A percentile compares a stretch with the other conserved stretches of the same genome.
Evolutionary conservation across 1,284 basidiomycete genomes (phyloP).

Genomic region (Fistulinella staudtii): DNA sequence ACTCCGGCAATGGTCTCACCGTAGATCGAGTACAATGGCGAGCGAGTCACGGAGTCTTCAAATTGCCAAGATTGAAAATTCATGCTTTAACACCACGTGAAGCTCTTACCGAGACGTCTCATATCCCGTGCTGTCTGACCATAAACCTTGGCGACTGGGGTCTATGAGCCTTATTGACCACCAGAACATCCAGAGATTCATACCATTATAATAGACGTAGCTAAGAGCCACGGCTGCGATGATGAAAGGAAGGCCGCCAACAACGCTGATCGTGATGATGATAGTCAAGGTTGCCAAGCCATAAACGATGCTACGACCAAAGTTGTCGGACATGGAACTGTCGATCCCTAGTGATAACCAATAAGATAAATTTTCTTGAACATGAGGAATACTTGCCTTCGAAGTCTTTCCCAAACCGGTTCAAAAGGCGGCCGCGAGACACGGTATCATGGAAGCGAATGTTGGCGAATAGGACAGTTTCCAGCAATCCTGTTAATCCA

Average conservation of each 20-base stretch:
- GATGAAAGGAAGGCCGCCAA: constrained; percentile 79
- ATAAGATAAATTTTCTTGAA: not conserved
- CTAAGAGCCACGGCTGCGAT: constrained; percentile 58
- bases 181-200: constrained; percentile 18
- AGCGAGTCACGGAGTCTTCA: constrained; percentile 82
- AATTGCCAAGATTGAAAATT: constrained; percentile 2
- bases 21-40: constrained; percentile 89
- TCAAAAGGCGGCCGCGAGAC: constrained; percentile 79
- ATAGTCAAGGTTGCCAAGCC: constrained; percentile 58
- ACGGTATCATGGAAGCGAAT: constrained; percentile 94
- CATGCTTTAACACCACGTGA: no score
- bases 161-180: not conserved
- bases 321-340: constrained; percentile 81
- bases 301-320: constrained; percentile 73
- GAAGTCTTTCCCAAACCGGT: constrained; percentile 92
- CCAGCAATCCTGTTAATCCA: constrained; percentile 56
- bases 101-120: constrained; percentile 71
- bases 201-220: constrained; percentile 67
- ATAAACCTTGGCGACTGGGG: constrained; percentile 54
- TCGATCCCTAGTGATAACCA: constrained; percentile 61
- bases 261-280: constrained; percentile 70
- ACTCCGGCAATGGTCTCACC: constrained; percentile 90
- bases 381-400: constrained; percentile 55
- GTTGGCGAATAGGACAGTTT: constrained; percentile 84
- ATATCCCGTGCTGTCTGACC: constrained; percentile 88